Evolutionary conservation across 305 asterid genomes (phyloP), one percentile per base, ranked within the genome.

Genomic region (Striga hermonthica): DNA sequence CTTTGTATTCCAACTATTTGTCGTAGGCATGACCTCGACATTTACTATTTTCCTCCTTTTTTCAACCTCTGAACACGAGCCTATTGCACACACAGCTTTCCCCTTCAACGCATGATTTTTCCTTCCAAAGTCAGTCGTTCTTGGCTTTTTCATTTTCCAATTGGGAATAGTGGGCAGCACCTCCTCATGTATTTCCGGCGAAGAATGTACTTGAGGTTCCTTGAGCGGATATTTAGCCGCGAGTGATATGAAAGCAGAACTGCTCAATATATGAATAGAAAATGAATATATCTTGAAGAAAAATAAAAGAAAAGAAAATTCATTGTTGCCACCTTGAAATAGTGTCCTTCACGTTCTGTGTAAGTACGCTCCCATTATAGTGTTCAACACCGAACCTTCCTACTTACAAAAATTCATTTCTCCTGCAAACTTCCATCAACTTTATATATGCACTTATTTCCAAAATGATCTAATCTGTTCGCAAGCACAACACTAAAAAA

Each of bases 331-430:
- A 74, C 85, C 88, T 83, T 16, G 85, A 83, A 34, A 70, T 59
- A 65, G 57, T 70, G 55, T 83, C 81, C 0, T 65, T 38, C 13
- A 73, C 78, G 58, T 83, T 83, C 45, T 83, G 85, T 8, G 88
- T 63, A 80, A 70, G 48, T 73, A 82, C 12, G 80, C 83, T 44
- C 83, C 85, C 47, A 63, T 72, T 11, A 80, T 70, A 9, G 86
- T 80, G 60, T 83, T 86, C 60, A 76, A 67, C 12, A 80, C 75
- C 8, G 86, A 80, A 5, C 86, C 86, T 71, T 73, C 76, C 88
- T 82, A 83, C 9, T 36, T 62, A 1, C 78, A 72, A 55, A 83
- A 74, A 43, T 64, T 62, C 35, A 77, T 83, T 47, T 76, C 62
- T 38, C 88, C 83, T 80, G 65, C 64, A 28, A 50, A 48, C 15